Percentiles rank a stretch among this genome's conserved stretches.
phyloP scores from a whole-genome alignment of 495 filamentous ascomycete species.

The Gamarada debralockiae region DNA sequence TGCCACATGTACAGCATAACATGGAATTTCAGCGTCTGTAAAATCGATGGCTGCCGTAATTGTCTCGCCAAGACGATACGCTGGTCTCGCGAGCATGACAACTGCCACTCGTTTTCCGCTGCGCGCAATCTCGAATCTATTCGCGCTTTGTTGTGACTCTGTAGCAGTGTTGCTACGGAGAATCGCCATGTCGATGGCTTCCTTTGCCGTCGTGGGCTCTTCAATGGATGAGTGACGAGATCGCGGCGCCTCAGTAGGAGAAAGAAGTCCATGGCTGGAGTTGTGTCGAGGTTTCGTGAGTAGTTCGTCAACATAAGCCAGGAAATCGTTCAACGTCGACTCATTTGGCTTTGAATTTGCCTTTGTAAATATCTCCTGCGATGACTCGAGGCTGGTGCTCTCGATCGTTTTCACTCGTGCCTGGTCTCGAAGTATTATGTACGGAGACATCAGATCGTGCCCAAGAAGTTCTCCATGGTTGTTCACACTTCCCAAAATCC shows the following conservation, averaged over 20 bases:
- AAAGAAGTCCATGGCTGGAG: conserved; percentile 58
- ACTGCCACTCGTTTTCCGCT: conserved; percentile 81
- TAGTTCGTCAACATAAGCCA: conserved; percentile 77
- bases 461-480: conserved; percentile 54
- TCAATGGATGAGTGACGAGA: conserved; percentile 51
- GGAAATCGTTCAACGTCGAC: conserved; percentile 54
- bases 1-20: conserved; percentile 72
- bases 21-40: conserved; percentile 63
- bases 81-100: conserved; percentile 82
- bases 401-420: conserved; percentile 58
- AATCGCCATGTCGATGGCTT: conserved; percentile 89
- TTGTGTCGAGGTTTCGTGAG: conserved; percentile 56
- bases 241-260: conserved; percentile 52
- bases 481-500: conserved; percentile 89
- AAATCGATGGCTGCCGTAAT: conserved; percentile 84
- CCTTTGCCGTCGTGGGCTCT: conserved; percentile 60
- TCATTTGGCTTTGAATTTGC: conserved; percentile 26
- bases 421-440: conserved; percentile 84
- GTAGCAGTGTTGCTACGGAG: conserved; percentile 64
- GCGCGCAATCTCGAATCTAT: conserved; percentile 91
- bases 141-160: conserved; percentile 61
- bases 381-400: conserved; percentile 16
- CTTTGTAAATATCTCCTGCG: conserved; percentile 20
- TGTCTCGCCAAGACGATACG: conserved; percentile 86
- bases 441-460: conserved; percentile 91